A percentile compares a stretch with the other conserved stretches of the same genome.
These are phyloP conservation scores for Erucastrum elatum DNA, from an alignment of 345 rosid species.

Conservation along the genomic window DNA sequence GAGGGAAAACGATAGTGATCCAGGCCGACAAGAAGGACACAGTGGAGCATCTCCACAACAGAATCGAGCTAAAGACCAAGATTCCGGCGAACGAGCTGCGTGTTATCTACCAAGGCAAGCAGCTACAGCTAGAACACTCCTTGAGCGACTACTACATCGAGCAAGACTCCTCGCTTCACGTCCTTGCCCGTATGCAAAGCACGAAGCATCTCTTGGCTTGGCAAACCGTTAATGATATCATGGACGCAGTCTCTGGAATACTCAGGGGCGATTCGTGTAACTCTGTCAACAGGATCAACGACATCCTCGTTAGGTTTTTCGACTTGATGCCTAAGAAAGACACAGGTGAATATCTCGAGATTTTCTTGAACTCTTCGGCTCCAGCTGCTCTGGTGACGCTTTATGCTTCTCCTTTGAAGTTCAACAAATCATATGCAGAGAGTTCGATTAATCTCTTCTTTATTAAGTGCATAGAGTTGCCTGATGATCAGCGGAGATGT, in stretches of 20 bases:
- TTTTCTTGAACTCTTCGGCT: constrained; percentile 62
- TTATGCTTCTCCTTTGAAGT: constrained; percentile 49
- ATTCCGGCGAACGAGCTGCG: constrained; percentile 66
- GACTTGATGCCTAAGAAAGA: constrained; percentile 36
- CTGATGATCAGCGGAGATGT: constrained; percentile 48
- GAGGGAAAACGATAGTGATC: constrained; percentile 60
- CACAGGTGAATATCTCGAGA: constrained; percentile 50
- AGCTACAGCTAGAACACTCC: constrained; percentile 72
- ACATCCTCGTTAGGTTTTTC: constrained; percentile 52
- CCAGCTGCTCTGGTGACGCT: constrained; percentile 78
- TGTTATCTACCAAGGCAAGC: constrained; percentile 70
- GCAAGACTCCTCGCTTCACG: constrained; percentile 70
- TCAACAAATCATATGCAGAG: constrained; percentile 57
- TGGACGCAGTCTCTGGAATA: constrained; percentile 49
- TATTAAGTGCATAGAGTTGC: constrained; percentile 40
- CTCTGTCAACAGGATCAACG: background rate
- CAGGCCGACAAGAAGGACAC: constrained; percentile 66
- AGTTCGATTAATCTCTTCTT: constrained; percentile 59
- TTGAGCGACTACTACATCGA: constrained; percentile 63
- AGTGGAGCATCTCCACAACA: constrained; percentile 60
- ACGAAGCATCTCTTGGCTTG: constrained; percentile 78
- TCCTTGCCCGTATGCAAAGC: constrained; percentile 64
- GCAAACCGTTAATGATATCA: constrained; percentile 64
- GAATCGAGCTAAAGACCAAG: constrained; percentile 50
- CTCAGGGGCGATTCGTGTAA: constrained; percentile 39